phyloP scores from a whole-genome alignment of 768 basidiomycete species.

The Trametes coccinea region DNA sequence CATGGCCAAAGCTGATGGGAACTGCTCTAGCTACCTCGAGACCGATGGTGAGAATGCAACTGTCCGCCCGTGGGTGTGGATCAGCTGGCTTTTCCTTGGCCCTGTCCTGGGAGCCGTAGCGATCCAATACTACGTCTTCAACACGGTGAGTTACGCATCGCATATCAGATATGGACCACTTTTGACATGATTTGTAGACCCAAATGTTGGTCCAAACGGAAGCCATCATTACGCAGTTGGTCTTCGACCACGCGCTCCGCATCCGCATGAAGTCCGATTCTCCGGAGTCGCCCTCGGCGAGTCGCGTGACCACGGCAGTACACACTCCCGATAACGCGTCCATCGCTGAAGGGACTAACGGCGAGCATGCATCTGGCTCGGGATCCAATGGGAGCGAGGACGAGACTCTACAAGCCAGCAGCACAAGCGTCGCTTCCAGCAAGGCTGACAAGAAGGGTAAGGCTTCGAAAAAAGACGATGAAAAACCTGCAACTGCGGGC shows the following conservation, averaged over 20 bases:
- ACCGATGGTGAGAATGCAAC: conserved; percentile 47
- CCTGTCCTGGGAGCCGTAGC: conserved; percentile 44
- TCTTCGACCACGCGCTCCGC: conserved; percentile 57
- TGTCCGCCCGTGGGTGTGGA: conserved; percentile 72
- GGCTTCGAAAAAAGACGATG: conserved; percentile 9
- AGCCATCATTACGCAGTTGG: conserved; percentile 51
- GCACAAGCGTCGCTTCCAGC: conserved; percentile 7
- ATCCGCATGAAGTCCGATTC: conserved; percentile 48
- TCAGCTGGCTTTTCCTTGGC: conserved; percentile 51
- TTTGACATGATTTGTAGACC: conserved; percentile 25
- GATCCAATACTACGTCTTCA: conserved; percentile 55
- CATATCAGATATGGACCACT: neutral
- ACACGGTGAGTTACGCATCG: conserved; percentile 1
- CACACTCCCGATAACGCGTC: conserved; percentile 32
- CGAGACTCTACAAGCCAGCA: conserved; percentile 20
- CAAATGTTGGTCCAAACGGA: conserved; percentile 42
- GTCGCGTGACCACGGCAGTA: conserved; percentile 27
- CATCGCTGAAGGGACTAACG: conserved; percentile 11
- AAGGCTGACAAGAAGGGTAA: conserved; percentile 8
- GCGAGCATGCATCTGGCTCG: neutral
- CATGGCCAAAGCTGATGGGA: neutral
- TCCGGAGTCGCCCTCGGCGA: conserved; percentile 17
- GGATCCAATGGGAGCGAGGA: conserved; percentile 17
- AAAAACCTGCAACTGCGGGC: neutral
- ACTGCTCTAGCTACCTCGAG: conserved; percentile 53